Evolutionary conservation across 2,329 filamentous ascomycete genomes (phyloP).

Genomic region (Didymella pomorum): DNA sequence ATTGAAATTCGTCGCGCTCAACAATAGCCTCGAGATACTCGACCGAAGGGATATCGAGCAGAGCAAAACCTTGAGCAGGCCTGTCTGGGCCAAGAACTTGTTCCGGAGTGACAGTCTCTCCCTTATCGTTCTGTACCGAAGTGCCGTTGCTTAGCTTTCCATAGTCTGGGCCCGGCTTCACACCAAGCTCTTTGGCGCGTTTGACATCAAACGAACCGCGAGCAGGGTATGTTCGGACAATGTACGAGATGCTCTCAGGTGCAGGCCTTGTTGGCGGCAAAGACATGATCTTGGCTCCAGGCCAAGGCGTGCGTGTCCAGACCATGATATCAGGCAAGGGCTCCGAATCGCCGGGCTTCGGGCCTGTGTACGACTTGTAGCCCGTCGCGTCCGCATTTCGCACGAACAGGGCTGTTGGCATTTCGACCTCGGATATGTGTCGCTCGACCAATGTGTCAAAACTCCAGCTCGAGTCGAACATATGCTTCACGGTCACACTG

Average conservation of each 20-base stretch:
- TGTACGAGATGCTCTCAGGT: slow-evolving; percentile 79
- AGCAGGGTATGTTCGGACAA: slow-evolving; percentile 77
- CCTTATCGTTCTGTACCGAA: slow-evolving; percentile 69
- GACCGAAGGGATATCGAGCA: slow-evolving; percentile 78
- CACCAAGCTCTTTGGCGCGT: slow-evolving; percentile 70
- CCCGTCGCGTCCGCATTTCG: slow-evolving; percentile 68
- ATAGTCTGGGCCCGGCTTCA: slow-evolving; percentile 68
- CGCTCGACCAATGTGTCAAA: slow-evolving; percentile 74
- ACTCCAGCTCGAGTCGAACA: slow-evolving; percentile 81
- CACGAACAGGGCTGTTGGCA: slow-evolving; percentile 75
- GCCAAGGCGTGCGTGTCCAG: slow-evolving; percentile 79
- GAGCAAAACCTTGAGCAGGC: slow-evolving; percentile 75
- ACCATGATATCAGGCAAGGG: slow-evolving; percentile 72
- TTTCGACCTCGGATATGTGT: slow-evolving; percentile 69
- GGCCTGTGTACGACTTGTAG: slow-evolving; percentile 74
- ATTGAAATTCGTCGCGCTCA: slow-evolving; percentile 74
- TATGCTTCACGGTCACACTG: slow-evolving; percentile 71
- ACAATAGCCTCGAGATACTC: slow-evolving; percentile 76
- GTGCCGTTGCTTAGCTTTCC: slow-evolving; percentile 68
- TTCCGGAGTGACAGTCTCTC: slow-evolving; percentile 77
- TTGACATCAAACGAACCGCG: slow-evolving; percentile 81
- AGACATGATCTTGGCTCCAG: slow-evolving; percentile 67
- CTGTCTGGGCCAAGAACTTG: slow-evolving; percentile 79
- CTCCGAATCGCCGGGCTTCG: slow-evolving; percentile 62
- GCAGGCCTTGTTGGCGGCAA: slow-evolving; percentile 75